Evolutionary conservation across 495 filamentous ascomycete species (phyloP), one percentile per base, ranked within the genome.

Genomic region (Aspergillus funiculosus): DNA sequence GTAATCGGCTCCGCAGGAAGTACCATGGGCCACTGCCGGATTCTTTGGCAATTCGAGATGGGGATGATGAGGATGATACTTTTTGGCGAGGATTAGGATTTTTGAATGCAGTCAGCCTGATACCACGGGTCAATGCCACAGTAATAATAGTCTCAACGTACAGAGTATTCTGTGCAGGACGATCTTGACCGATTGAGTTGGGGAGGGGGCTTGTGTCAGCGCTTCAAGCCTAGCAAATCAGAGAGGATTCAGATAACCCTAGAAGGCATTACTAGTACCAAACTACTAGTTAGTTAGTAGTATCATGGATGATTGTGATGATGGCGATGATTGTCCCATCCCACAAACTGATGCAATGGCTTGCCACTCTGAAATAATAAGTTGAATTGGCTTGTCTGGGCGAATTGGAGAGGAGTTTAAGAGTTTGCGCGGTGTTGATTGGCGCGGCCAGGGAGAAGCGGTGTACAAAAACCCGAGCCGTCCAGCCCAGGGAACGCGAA

Each of bases 381-480:
- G 38, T 39, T 34, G 26, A 28, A 43, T n/a, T n/a, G n/a, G n/a
- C n/a, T n/a, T n/a, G n/a, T n/a, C n/a, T n/a, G n/a, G 50, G 25
- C 30, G 30, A 39, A 21, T 31, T 19, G 37, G 22, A 32, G 32
- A 35, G 20, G 31, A 42, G 37, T 15, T 48, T 28, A 30, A 30
- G 31, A 28, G 27, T 20, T 13, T 46, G 41, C 6, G 17, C 17
- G 9, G 10, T 25, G 39, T 39, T 52, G 43, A 52, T 52, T 52
- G 50, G 50, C 29, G 25, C 39, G 39, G 50, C 17, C 24, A 20
- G 20, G 32, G 50, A 52, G 49, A 46, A 51, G 50, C 50, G 50
- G 50, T 52, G 50, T 47, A 52, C 43, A 30, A 31, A 28, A 15
- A 26, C n/a, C 24, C 11, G 17, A 31, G 37, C 13, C 37, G 13